phyloP scores from a whole-genome alignment of 2,329 filamentous ascomycete species.

The Gaeumannomyces sp. region DNA sequence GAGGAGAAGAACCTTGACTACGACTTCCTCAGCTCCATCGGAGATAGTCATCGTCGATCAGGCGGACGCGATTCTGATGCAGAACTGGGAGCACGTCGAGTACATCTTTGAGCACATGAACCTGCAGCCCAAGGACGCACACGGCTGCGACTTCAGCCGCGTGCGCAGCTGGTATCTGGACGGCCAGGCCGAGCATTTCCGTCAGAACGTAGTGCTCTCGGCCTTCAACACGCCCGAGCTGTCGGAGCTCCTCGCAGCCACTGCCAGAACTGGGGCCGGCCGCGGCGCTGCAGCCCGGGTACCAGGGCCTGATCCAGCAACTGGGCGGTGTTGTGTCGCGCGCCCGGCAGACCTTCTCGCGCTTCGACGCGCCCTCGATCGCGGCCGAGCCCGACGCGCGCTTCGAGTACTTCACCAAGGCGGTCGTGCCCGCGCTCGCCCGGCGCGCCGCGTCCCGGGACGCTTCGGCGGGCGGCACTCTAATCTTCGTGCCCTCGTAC shows the following conservation, averaged over 20 bases:
- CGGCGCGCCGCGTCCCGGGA: constrained; percentile 52
- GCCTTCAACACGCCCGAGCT: constrained; percentile 86
- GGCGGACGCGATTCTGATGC: constrained; percentile 89
- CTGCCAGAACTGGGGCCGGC: constrained; percentile 75
- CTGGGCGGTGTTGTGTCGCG: constrained; percentile 50
- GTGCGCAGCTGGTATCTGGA: constrained; percentile 93
- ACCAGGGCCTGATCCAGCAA: constrained; percentile 66
- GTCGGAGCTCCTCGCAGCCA: constrained; percentile 69
- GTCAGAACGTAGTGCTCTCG: constrained; percentile 78
- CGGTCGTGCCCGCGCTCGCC: constrained; percentile 68
- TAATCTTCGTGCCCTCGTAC: constrained; percentile 89
- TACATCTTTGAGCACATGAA: constrained; percentile 91
- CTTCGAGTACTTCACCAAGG: constrained; percentile 84
- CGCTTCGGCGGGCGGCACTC: constrained; percentile 47
- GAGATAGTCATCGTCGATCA: constrained; percentile 87
- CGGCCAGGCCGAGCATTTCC: constrained; percentile 68
- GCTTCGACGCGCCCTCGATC: constrained; percentile 68
- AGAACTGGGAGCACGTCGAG: constrained; percentile 96
- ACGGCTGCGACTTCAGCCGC: constrained; percentile 89
- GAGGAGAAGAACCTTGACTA: constrained; percentile 62
- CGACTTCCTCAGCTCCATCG: constrained; percentile 91
- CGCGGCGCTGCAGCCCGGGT: constrained; percentile 66
- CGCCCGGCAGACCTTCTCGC: constrained; percentile 81
- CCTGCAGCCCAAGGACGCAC: constrained; percentile 77
- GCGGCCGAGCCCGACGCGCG: constrained; percentile 76